These are phyloP conservation scores for Podospora conica DNA, from an alignment of 495 filamentous ascomycete species.

Conservation along the genomic window DNA sequence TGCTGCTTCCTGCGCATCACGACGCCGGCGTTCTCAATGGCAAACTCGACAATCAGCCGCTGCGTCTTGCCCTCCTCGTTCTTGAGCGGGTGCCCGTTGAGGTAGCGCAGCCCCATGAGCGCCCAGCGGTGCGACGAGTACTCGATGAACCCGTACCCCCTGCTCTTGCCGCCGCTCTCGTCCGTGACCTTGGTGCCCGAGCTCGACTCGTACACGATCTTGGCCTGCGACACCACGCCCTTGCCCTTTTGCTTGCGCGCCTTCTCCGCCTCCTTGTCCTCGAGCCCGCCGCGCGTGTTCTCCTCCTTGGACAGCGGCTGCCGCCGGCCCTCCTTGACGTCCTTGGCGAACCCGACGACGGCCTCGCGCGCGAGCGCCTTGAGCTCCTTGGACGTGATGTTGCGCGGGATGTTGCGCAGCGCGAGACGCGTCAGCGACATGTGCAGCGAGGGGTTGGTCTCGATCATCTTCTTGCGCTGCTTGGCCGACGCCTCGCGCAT, in stretches of 20 bases:
- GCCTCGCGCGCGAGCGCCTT: conserved; percentile 87
- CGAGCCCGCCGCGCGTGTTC: conserved; percentile 63
- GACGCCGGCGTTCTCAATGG: conserved; percentile 96
- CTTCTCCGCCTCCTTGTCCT: conserved; percentile 72
- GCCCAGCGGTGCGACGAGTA: conserved; percentile 92
- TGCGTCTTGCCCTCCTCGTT: conserved; percentile 43
- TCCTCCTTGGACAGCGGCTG: conserved; percentile 83
- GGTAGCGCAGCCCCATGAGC: conserved; percentile 87
- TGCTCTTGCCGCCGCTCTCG: conserved; percentile 59
- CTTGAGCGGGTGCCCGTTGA: conserved; percentile 75
- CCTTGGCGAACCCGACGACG: conserved; percentile 86
- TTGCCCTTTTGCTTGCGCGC: conserved; percentile 74
- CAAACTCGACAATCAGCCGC: conserved; percentile 90
- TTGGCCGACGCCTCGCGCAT: conserved; percentile 82
- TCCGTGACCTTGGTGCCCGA: conserved; percentile 77
- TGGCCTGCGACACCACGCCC: conserved; percentile 91
- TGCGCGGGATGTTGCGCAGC: conserved; percentile 83
- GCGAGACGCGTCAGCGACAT: conserved; percentile 89
- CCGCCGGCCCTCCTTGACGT: conserved; percentile 69
- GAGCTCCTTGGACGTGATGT: conserved; percentile 77
- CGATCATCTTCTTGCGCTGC: conserved; percentile 83
- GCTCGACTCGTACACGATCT: conserved; percentile 82
- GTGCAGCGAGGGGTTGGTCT: conserved; percentile 84
- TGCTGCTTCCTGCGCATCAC: conserved; percentile 68
- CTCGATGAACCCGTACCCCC: conserved; percentile 97